Conservation (phyloP, 176 grass and related monocot genomes). For the Pharus latifolius region DNA sequence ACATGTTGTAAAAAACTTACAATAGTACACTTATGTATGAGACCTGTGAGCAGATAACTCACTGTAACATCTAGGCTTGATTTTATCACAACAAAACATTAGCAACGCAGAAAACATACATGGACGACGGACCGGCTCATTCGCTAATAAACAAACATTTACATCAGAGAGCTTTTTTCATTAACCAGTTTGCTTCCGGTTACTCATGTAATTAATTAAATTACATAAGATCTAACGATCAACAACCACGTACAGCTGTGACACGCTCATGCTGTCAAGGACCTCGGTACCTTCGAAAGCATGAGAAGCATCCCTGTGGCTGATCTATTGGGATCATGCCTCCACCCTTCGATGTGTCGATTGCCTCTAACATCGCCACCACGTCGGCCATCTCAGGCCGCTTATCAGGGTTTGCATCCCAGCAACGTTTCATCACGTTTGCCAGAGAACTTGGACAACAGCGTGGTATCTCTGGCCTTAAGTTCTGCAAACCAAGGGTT, state of each 20-base stretch:
- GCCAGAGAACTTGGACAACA: constrained; percentile 85
- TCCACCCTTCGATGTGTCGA: constrained; percentile 97
- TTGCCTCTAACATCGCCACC: constrained; percentile 85
- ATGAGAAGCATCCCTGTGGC: constrained; percentile 65
- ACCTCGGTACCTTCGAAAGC: constrained; percentile 57
- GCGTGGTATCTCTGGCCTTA: constrained; percentile 96
- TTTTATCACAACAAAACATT: not conserved
- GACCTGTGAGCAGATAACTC: not conserved
- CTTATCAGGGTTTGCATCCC: constrained; percentile 91
- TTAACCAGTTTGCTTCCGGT: not conserved
- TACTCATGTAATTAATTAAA: constrained; percentile 24
- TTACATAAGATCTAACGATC: constrained; percentile 28
- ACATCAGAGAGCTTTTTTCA: not conserved
- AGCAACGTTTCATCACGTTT: constrained; percentile 92
- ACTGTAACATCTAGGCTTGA: not conserved
- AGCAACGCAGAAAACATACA: not conserved
- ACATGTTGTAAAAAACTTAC: not conserved
- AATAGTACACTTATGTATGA: constrained; percentile 13
- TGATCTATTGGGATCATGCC: constrained; percentile 85
- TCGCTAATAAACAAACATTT: not conserved
- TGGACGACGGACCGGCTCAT: not conserved
- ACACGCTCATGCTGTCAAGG: constrained; percentile 27
- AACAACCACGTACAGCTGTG: not conserved
- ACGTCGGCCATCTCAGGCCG: constrained; percentile 85
- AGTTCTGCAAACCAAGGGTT: constrained; percentile 44